Conservation (phyloP, 257 asterid species). For the Penstemon davidsonii region DNA sequence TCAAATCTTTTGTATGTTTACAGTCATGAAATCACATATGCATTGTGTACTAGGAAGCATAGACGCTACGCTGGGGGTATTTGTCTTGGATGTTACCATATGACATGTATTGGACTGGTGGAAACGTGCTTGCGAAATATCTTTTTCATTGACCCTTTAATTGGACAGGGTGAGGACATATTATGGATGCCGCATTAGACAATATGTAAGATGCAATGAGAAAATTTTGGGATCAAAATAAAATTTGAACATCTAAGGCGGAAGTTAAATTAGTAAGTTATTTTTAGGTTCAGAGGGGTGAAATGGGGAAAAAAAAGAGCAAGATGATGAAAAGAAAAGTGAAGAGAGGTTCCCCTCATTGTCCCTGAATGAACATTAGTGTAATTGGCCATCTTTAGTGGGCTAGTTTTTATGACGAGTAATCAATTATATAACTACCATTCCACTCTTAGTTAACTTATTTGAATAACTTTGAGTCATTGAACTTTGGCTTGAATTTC, state of each 20-base stretch:
- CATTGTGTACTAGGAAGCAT: too few species aligned
- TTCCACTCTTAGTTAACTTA: background rate
- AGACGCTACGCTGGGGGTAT: too few species aligned
- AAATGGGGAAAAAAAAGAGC: too few species aligned
- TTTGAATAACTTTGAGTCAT: conserved; percentile 1
- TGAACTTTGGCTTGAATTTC: conserved; percentile 6
- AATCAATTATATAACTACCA: background rate
- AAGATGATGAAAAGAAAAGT: background rate
- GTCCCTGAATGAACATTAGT: background rate
- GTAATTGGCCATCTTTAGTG: background rate
- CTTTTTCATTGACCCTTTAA: background rate
- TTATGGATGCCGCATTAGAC: background rate
- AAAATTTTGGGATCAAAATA: too few species aligned
- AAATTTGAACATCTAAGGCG: background rate
- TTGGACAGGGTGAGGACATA: background rate
- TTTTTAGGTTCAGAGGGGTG: background rate
- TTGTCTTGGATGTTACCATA: too few species aligned
- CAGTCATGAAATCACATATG: too few species aligned
- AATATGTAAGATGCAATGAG: background rate
- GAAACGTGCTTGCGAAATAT: background rate
- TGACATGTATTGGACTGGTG: background rate
- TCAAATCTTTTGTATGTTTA: too few species aligned
- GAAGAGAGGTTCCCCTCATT: background rate
- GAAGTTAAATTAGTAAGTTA: background rate
- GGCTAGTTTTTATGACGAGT: background rate